These are phyloP conservation scores for Globisporangium solare DNA, from an alignment of 352 stramenopile species.

Conservation along the genomic window DNA sequence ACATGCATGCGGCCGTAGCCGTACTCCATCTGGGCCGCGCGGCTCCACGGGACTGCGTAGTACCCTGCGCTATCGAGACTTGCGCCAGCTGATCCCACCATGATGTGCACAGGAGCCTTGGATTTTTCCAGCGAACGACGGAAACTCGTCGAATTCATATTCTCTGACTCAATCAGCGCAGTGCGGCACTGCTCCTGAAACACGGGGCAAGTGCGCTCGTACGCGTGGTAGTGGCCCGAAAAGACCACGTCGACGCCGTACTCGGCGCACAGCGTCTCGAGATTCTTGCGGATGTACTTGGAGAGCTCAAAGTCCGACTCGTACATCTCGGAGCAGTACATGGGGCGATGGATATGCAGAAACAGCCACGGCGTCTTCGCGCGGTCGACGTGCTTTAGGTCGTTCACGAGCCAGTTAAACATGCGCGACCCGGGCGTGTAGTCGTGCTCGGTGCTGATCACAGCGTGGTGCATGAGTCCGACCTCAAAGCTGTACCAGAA, in stretches of 20 bases:
- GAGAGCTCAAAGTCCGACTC: constrained; percentile 34
- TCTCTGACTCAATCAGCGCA: background rate
- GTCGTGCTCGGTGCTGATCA: constrained; percentile 8
- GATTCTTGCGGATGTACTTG: constrained; percentile 31
- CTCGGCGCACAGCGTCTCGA: constrained; percentile 42
- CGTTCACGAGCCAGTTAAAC: constrained; percentile 44
- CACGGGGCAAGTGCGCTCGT: constrained; percentile 57
- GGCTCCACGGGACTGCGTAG: constrained; percentile 18
- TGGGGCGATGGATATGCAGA: constrained; percentile 50
- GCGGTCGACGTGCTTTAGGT: constrained; percentile 47
- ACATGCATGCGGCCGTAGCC: constrained; percentile 54
- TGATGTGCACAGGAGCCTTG: constrained; percentile 46
- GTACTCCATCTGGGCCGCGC: constrained; percentile 9
- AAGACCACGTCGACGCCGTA: constrained; percentile 61
- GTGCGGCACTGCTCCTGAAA: constrained; percentile 37
- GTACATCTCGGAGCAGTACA: constrained; percentile 52
- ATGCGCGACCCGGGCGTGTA: constrained; percentile 25
- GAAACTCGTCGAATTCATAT: constrained; percentile 9
- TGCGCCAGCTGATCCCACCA: constrained; percentile 45
- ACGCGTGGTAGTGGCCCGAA: constrained; percentile 53
- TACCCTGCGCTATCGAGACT: constrained; percentile 30
- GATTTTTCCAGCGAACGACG: constrained; percentile 5
- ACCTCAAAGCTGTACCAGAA: constrained; percentile 60
- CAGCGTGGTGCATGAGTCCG: constrained; percentile 42
- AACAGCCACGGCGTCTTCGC: constrained; percentile 56